Percentiles rank a stretch among this genome's conserved stretches.
Evolutionary conservation across 352 stramenopile genomes (phyloP).

Genomic region (Pilasporangium apinafurcum): DNA sequence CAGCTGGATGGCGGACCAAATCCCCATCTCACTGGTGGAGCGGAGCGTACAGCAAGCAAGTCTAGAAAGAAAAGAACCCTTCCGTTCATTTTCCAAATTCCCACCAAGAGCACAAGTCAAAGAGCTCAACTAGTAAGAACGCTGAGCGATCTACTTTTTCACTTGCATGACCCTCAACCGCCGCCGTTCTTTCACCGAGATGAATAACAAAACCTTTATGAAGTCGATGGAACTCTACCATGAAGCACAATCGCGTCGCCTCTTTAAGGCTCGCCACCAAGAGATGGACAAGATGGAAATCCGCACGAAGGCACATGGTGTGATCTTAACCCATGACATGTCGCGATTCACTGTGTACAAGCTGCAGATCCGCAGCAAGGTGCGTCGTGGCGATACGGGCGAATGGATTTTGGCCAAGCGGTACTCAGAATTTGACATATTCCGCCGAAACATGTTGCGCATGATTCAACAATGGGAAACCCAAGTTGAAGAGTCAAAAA

Average conservation of each 20-base stretch:
- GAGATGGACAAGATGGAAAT: slow-evolving; percentile 45
- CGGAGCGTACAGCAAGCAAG: too few species aligned
- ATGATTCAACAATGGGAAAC: slow-evolving; percentile 15
- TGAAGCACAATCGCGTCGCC: slow-evolving; percentile 30
- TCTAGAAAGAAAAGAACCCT: too few species aligned
- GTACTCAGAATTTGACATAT: slow-evolving; percentile 22
- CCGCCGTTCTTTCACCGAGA: too few species aligned
- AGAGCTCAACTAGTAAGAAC: too few species aligned
- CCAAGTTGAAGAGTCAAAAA: slow-evolving; percentile 2
- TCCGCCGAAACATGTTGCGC: slow-evolving; percentile 16
- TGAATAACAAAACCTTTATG: too few species aligned
- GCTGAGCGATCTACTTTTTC: too few species aligned
- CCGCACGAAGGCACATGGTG: slow-evolving; percentile 15
- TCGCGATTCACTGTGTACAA: slow-evolving; percentile 45
- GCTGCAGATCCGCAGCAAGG: slow-evolving; percentile 36
- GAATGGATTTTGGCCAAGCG: slow-evolving; percentile 25
- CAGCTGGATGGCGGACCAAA: background rate
- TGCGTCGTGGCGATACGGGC: slow-evolving; percentile 14
- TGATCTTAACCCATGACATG: slow-evolving; percentile 10
- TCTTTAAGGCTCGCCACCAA: slow-evolving; percentile 53
- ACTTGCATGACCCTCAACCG: too few species aligned
- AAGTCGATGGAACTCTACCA: slow-evolving; percentile 21
- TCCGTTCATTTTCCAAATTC: slow-evolving; percentile 9
- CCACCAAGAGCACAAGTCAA: slow-evolving; percentile 4
- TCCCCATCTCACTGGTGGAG: too few species aligned